Conservation (phyloP, 1,284 basidiomycete species). For the Xerocomus minutiporus region DNA sequence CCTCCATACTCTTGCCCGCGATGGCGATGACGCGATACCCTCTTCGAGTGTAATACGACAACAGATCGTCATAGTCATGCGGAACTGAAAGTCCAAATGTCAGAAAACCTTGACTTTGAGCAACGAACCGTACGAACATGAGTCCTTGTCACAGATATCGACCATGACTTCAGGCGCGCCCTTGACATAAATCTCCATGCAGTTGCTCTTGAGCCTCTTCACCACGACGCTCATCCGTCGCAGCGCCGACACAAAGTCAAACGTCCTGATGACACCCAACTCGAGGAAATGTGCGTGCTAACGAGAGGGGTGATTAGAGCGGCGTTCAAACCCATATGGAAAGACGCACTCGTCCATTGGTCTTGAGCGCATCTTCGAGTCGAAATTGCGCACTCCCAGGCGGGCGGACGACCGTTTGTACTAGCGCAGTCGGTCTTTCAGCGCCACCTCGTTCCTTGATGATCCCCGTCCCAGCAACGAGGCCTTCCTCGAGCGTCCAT, state of each 20-base stretch:
- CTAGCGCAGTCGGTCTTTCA: slow-evolving; percentile 82
- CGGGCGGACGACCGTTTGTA: slow-evolving; percentile 95
- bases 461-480: slow-evolving; percentile 60
- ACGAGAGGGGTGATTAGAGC: slow-evolving; percentile 9
- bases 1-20: slow-evolving; percentile 93
- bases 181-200: slow-evolving; percentile 98
- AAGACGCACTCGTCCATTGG: slow-evolving; percentile 61
- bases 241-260: slow-evolving; percentile 93
- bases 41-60: slow-evolving; percentile 96
- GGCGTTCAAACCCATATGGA: neutral
- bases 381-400: slow-evolving; percentile 87
- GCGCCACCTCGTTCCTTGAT: slow-evolving; percentile 62
- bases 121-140: slow-evolving; percentile 56
- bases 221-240: slow-evolving; percentile 98
- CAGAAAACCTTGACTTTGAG: slow-evolving; percentile 2
- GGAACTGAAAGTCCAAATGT: slow-evolving; percentile 60
- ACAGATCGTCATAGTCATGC: slow-evolving; percentile 92
- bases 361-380: slow-evolving; percentile 88
- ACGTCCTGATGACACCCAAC: slow-evolving; percentile 92
- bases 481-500: slow-evolving; percentile 95
- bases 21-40: slow-evolving; percentile 98
- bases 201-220: slow-evolving; percentile 87
- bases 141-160: slow-evolving; percentile 88
- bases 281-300: slow-evolving; percentile 95
- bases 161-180: slow-evolving; percentile 98